Conservation (phyloP, 2,329 filamentous ascomycete species). For the Tolypocladium amazonense region DNA sequence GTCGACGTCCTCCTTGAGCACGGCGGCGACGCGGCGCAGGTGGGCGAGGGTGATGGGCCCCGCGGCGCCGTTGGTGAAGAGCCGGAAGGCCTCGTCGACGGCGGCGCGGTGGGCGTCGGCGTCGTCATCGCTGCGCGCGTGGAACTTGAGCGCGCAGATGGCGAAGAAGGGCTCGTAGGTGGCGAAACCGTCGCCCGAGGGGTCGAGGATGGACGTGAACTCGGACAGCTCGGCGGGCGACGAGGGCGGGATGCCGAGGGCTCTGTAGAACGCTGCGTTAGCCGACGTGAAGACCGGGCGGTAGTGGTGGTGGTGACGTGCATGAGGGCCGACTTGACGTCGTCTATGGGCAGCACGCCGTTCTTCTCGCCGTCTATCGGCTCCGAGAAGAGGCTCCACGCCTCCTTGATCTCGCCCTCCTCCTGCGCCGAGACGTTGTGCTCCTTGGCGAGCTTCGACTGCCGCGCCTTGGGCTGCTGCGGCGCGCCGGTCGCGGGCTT, state of each 20-base stretch:
- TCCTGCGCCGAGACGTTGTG: slow-evolving; percentile 76
- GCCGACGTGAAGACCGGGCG: neutral
- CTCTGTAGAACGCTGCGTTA: slow-evolving; percentile 36
- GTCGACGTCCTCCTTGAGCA: slow-evolving; percentile 73
- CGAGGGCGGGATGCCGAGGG: slow-evolving; percentile 65
- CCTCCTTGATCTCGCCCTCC: slow-evolving; percentile 84
- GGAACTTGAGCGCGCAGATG: slow-evolving; percentile 78
- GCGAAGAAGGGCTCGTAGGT: slow-evolving; percentile 75
- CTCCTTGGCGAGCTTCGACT: slow-evolving; percentile 85
- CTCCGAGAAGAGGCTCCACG: slow-evolving; percentile 72
- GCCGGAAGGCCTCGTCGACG: slow-evolving; percentile 67
- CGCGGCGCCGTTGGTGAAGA: slow-evolving; percentile 56
- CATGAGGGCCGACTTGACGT: slow-evolving; percentile 64
- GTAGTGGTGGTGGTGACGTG: slow-evolving; percentile 27
- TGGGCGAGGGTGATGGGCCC: slow-evolving; percentile 68
- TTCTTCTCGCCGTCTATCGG: slow-evolving; percentile 62
- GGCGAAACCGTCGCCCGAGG: slow-evolving; percentile 67
- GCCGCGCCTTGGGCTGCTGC: slow-evolving; percentile 35
- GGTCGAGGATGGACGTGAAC: slow-evolving; percentile 74
- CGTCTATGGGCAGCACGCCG: slow-evolving; percentile 55
- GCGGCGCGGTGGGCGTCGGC: slow-evolving; percentile 50
- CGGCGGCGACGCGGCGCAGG: slow-evolving; percentile 65
- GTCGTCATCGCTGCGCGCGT: slow-evolving; percentile 43
- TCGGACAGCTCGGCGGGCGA: slow-evolving; percentile 58
- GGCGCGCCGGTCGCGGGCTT: slow-evolving; percentile 23